Percentiles rank a stretch among this genome's conserved stretches.
Evolutionary conservation across 768 basidiomycete genomes (phyloP).

Genomic region (Lactifluus subvellereus): DNA sequence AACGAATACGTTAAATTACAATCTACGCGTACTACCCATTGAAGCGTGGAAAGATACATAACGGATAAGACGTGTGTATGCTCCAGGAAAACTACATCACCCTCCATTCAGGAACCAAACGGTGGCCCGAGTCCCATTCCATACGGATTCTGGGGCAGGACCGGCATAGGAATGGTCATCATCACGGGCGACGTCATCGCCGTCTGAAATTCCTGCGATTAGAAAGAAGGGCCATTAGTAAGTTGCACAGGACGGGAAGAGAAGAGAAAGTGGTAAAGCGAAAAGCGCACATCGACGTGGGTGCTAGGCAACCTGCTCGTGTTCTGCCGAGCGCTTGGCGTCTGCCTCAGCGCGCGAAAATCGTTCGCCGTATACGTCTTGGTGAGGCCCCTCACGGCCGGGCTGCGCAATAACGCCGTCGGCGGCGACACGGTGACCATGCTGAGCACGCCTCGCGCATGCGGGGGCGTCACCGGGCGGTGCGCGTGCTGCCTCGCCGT

Average conservation of each 20-base stretch:
- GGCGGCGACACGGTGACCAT: conserved; percentile 66
- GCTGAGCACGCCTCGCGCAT: conserved; percentile 49
- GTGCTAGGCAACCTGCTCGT: conserved; percentile 83
- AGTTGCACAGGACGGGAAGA: too few species aligned
- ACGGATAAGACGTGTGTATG: too few species aligned
- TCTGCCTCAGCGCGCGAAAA: conserved; percentile 68
- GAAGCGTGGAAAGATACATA: not conserved
- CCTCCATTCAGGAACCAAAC: conserved; percentile 11
- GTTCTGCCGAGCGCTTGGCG: conserved; percentile 66
- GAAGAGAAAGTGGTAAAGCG: not conserved
- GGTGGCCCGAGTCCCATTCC: conserved; percentile 18
- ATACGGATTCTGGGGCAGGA: conserved; percentile 12
- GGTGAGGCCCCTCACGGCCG: conserved; percentile 69
- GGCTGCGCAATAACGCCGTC: conserved; percentile 60
- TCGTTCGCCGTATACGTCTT: conserved; percentile 80
- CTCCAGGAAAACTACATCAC: not conserved
- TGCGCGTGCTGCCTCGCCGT: conserved; percentile 27
- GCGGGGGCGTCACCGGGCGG: conserved; percentile 30
- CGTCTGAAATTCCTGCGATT: conserved; percentile 13
- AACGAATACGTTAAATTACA: not conserved
- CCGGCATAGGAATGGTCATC: conserved; percentile 9
- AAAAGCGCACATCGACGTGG: conserved; percentile 62
- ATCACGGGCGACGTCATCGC: conserved; percentile 13
- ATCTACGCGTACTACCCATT: not conserved
- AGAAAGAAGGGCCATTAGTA: not conserved